Evolutionary conservation across 2,329 filamentous ascomycete species (phyloP).

Genomic region (Colletotrichum chlorophyti): DNA sequence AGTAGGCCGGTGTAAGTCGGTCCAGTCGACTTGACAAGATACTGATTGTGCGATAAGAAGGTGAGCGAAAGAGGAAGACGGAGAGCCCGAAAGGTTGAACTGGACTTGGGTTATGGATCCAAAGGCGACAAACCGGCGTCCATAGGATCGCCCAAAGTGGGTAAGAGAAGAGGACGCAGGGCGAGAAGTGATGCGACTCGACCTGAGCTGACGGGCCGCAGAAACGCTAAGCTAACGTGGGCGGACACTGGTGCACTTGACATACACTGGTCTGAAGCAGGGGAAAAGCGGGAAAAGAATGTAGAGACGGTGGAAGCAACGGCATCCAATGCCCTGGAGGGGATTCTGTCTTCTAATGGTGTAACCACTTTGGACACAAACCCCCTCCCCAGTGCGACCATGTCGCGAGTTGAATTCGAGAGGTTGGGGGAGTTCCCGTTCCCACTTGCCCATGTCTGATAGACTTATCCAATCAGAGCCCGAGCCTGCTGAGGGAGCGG

Average conservation of each 20-base stretch:
- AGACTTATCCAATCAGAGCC: constrained; percentile 10
- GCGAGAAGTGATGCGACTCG: not conserved
- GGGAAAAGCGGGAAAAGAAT: constrained; percentile 24
- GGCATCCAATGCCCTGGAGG: constrained; percentile 12
- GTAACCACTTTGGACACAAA: constrained; percentile 7
- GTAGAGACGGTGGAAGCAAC: constrained; percentile 4
- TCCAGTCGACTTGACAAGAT: too few species aligned
- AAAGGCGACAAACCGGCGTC: too few species aligned
- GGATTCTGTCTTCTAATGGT: constrained; percentile 14
- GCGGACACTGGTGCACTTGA: too few species aligned
- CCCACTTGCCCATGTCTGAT: constrained; percentile 27
- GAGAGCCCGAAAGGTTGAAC: too few species aligned
- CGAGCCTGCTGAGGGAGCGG: constrained; percentile 1
- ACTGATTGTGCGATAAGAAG: too few species aligned
- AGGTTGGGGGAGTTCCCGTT: constrained; percentile 38
- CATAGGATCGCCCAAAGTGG: too few species aligned
- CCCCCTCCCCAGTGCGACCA: constrained; percentile 16
- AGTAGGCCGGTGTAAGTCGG: too few species aligned
- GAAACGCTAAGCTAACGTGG: too few species aligned
- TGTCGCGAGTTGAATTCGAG: constrained; percentile 37
- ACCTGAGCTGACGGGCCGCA: too few species aligned
- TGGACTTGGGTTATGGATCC: too few species aligned
- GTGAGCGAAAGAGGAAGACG: too few species aligned
- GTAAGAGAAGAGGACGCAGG: not conserved
- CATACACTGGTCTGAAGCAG: too few species aligned